Evolutionary conservation across 441 rosid genomes (phyloP).

Genomic region (Gossypium schwendimanii): DNA sequence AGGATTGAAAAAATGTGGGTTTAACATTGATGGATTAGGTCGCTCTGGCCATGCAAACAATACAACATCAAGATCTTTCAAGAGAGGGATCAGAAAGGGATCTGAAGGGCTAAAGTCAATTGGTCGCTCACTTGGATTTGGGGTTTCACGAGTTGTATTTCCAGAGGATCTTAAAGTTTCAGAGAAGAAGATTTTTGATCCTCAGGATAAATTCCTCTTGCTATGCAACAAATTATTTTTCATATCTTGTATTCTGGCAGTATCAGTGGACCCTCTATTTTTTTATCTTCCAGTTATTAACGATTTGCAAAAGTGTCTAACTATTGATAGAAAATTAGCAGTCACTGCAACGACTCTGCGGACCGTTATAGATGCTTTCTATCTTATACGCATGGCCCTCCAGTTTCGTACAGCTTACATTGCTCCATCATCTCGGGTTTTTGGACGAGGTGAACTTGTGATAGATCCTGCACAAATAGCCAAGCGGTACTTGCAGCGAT

Average conservation of each 20-base stretch:
- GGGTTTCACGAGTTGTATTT: slow-evolving; percentile 84
- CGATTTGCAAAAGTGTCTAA: slow-evolving; percentile 43
- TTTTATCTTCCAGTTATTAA: slow-evolving; percentile 82
- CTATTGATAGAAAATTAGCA: slow-evolving; percentile 68
- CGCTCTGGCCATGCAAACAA: slow-evolving; percentile 38
- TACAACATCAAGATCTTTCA: slow-evolving; percentile 65
- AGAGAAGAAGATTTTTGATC: slow-evolving; percentile 82
- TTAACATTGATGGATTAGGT: slow-evolving; percentile 54
- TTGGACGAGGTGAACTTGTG: slow-evolving; percentile 97
- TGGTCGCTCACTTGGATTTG: slow-evolving; percentile 88
- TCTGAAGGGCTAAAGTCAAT: slow-evolving; percentile 89
- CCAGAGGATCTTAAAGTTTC: slow-evolving; percentile 92
- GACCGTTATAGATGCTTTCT: slow-evolving; percentile 69
- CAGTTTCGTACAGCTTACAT: slow-evolving; percentile 93
- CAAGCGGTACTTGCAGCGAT: slow-evolving; percentile 62
- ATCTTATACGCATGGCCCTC: slow-evolving; percentile 79
- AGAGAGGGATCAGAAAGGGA: slow-evolving; percentile 69
- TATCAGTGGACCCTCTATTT: slow-evolving; percentile 84
- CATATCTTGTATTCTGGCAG: slow-evolving; percentile 73
- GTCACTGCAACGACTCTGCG: slow-evolving; percentile 61
- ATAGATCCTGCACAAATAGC: slow-evolving; percentile 85
- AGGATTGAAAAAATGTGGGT: slow-evolving; percentile 53
- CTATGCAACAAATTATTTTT: slow-evolving; percentile 71
- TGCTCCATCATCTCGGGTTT: slow-evolving; percentile 93
- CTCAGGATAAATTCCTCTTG: slow-evolving; percentile 80